A percentile compares a stretch with the other conserved stretches of the same genome.
Evolutionary conservation across 495 filamentous ascomycete genomes (phyloP).

Genomic region (Aspergillus bertholletiae): DNA sequence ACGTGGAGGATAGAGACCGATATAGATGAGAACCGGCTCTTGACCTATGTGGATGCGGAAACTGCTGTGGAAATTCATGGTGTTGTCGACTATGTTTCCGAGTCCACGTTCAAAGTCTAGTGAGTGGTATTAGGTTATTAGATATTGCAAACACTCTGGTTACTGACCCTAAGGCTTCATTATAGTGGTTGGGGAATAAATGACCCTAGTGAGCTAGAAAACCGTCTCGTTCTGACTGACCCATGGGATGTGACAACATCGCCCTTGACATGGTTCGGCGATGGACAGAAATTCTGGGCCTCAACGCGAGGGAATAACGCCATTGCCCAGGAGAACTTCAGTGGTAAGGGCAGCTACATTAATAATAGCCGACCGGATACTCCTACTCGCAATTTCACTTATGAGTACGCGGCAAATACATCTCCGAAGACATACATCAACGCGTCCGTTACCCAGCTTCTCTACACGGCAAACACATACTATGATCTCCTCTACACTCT

Average conservation of each 20-base stretch:
- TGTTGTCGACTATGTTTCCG: slow-evolving; percentile 8
- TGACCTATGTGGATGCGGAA: slow-evolving; percentile 10
- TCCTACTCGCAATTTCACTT: not conserved
- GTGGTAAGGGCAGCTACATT: not conserved
- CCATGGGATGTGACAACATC: slow-evolving; percentile 5
- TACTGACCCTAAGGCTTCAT: not conserved
- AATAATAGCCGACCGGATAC: slow-evolving; percentile 2
- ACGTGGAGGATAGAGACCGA: slow-evolving; percentile 11
- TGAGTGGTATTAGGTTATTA: not conserved
- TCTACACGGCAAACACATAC: slow-evolving; percentile 51
- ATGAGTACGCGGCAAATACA: not conserved
- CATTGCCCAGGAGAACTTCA: slow-evolving; percentile 9
- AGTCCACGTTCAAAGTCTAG: slow-evolving; percentile 11
- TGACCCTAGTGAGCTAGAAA: slow-evolving; percentile 5
- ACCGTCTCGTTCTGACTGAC: not conserved
- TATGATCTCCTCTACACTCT: slow-evolving; percentile 52
- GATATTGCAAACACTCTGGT: not conserved
- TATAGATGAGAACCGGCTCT: slow-evolving; percentile 5
- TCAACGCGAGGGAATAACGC: slow-evolving; percentile 9
- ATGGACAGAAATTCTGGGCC: slow-evolving; percentile 1
- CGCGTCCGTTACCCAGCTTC: slow-evolving; percentile 39
- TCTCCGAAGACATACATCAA: slow-evolving; percentile 2
- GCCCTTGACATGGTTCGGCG: slow-evolving; percentile 7
- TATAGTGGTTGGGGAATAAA: slow-evolving; percentile 9
- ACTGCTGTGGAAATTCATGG: not conserved